Evolutionary conservation across 2,329 filamentous ascomycete species (phyloP), one percentile per base, ranked within the genome.

Genomic region (Delphinella strobiligena): DNA sequence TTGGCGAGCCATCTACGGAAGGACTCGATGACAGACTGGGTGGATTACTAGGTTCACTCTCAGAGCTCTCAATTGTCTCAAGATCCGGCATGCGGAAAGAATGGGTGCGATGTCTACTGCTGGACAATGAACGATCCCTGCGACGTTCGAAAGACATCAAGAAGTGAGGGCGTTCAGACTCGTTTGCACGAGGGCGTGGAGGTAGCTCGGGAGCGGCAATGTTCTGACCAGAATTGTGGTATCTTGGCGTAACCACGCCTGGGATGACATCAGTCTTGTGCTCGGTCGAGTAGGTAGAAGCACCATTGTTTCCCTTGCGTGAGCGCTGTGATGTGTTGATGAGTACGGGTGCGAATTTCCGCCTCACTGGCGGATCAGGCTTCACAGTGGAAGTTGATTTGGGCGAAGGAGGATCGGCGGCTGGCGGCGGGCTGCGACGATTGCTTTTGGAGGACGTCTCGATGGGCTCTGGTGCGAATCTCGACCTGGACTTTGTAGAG

Each of bases 281-380:
- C 42, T 72, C 71, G 9, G 73, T 75, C 39, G 68, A 69, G 16
- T 78, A 74, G 19, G 78, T 74, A 15, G 78, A 76, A 4, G 69
- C 70, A 1, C 69, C 59, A 50, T 86, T 80, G 15, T 77, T 77
- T 12, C 72, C 72, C 51, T 77, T 77, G 46, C 81, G 75, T 24
- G 78, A 77, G 38, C 86, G 72, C 50, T 78, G 75, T 3, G 81
- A 81, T 2, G 83, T 88, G 59, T 89, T 85, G 45, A 93, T 79
- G 40, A 93, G 67, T 52, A 89, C 80, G 10, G 86, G 86, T 19
- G 79, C 72, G 57, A 93, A 93, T 44, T 61, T 71, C 31, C 68
- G 64, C 3, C 54, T 45, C 9, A 54, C 40, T n/a, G n/a, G n/a
- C n/a, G n/a, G n/a, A n/a, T n/a, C n/a, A 31, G 44, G 53, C 40